phyloP scores from a whole-genome alignment of 192 early-diverging fungal genomes.

The Nowakowskiella sp. region DNA sequence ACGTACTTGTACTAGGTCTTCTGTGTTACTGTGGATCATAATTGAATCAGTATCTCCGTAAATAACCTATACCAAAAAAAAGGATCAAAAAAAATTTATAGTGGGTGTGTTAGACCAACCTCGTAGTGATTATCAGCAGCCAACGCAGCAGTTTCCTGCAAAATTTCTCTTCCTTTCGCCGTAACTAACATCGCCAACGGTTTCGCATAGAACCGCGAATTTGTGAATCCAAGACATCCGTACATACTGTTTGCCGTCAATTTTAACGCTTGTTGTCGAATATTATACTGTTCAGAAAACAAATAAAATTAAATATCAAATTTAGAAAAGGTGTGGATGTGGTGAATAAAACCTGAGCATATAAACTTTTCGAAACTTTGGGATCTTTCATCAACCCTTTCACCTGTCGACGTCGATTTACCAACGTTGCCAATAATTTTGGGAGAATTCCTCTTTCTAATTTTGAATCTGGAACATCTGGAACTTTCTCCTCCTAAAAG shows the following conservation, averaged over 20 bases:
- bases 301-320: conserved; percentile 11
- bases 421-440: conserved; percentile 74
- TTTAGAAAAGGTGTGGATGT: conserved; percentile 7
- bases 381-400: conserved; percentile 83
- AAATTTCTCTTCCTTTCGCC: conserved; percentile 85
- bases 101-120: conserved; percentile 22
- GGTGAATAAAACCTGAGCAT: conserved; percentile 42
- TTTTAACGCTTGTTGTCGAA: conserved; percentile 90
- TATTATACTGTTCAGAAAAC: conserved; percentile 62
- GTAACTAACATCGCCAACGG: conserved; percentile 97
- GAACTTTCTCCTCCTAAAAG: conserved; percentile 46
- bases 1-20: conserved; percentile 60
- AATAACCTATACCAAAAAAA: conserved; percentile 59
- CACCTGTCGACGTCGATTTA: conserved; percentile 80
- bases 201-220: conserved; percentile 94
- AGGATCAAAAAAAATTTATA: neutral
- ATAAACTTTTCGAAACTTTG: conserved; percentile 40
- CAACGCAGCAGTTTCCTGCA: conserved; percentile 86
- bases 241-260: conserved; percentile 99
- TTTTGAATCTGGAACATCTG: conserved; percentile 66
- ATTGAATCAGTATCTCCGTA: conserved; percentile 99
- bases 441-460: conserved; percentile 75
- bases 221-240: conserved; percentile 87
- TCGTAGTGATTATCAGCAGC: conserved; percentile 72
- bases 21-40: conserved; percentile 87